phyloP scores from a whole-genome alignment of 768 basidiomycete species.

The Calocybe cyanea region DNA sequence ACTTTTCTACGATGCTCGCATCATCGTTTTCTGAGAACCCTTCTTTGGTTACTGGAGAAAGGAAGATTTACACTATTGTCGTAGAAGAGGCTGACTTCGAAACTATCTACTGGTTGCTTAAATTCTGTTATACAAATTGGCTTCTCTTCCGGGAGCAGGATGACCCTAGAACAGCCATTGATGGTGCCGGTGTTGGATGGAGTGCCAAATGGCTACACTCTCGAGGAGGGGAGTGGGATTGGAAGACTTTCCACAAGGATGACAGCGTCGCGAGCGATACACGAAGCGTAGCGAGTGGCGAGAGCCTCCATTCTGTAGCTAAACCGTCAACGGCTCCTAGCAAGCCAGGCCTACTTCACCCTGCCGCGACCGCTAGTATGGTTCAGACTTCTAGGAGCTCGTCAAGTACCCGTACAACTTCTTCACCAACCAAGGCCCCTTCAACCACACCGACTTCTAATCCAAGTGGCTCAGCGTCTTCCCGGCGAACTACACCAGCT shows the following conservation, averaged over 20 bases:
- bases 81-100: conserved; percentile 78
- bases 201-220: conserved; percentile 53
- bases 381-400: conserved; percentile 16
- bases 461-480: conserved; percentile 17
- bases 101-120: conserved; percentile 76
- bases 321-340: conserved; percentile 25
- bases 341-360: conserved; percentile 26
- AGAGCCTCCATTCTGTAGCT: conserved; percentile 33
- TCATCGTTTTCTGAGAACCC: conserved; percentile 66
- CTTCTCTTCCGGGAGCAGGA: conserved; percentile 65
- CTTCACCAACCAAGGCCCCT: conserved; percentile 4
- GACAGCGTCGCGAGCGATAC: conserved; percentile 29
- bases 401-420: conserved; percentile 5
- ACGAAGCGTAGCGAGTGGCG: conserved; percentile 50
- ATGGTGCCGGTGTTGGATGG: conserved; percentile 66
- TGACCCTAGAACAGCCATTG: conserved; percentile 63
- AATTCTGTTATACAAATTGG: conserved; percentile 76
- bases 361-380: conserved; percentile 15
- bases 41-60: conserved; percentile 36
- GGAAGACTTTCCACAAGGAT: conserved; percentile 57
- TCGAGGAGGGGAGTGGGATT: conserved; percentile 60
- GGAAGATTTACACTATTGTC: conserved; percentile 61
- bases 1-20: conserved; percentile 71
- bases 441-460: conserved; percentile 3
- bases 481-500: conserved; percentile 22